Evolutionary conservation across 768 basidiomycete genomes (phyloP).

Genomic region (Boletellus sp.): DNA sequence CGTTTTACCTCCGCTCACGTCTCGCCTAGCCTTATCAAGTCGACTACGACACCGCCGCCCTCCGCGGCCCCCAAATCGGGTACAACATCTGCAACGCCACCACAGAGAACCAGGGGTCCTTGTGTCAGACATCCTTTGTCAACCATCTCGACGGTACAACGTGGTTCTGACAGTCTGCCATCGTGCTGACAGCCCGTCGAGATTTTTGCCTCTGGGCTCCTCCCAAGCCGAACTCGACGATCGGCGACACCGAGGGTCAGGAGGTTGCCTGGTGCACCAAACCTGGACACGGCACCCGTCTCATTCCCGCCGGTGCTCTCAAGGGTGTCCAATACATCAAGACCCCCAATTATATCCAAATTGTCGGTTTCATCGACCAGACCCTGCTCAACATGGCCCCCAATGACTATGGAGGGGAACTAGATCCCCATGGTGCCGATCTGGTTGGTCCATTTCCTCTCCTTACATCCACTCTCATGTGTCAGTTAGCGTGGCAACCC

Average conservation of each 20-base stretch:
- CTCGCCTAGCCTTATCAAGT: constrained; percentile 48
- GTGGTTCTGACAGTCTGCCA: neutral
- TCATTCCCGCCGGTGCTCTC: constrained; percentile 63
- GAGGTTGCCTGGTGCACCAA: constrained; percentile 76
- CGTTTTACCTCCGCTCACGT: neutral
- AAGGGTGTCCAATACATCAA: constrained; percentile 60
- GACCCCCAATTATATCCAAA: constrained; percentile 57
- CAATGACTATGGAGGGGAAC: constrained; percentile 69
- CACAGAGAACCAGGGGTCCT: constrained; percentile 55
- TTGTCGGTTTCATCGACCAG: constrained; percentile 67
- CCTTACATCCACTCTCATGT: constrained; percentile 11
- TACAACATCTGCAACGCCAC: constrained; percentile 70
- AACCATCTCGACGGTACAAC: constrained; percentile 47
- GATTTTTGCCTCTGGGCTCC: constrained; percentile 75
- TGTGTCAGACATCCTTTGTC: constrained; percentile 66
- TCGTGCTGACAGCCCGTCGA: constrained; percentile 24
- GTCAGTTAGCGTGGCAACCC: constrained; percentile 66
- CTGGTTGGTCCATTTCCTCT: constrained; percentile 30
- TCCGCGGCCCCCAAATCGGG: constrained; percentile 58
- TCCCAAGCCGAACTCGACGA: constrained; percentile 41
- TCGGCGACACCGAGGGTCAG: constrained; percentile 63
- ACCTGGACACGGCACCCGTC: constrained; percentile 60
- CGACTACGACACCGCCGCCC: constrained; percentile 36
- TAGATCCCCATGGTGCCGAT: constrained; percentile 76
- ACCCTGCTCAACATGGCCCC: constrained; percentile 46